A percentile compares a stretch with the other conserved stretches of the same genome.
Evolutionary conservation across 1,284 basidiomycete genomes (phyloP).

Genomic region (Pseudozyma pruni): DNA sequence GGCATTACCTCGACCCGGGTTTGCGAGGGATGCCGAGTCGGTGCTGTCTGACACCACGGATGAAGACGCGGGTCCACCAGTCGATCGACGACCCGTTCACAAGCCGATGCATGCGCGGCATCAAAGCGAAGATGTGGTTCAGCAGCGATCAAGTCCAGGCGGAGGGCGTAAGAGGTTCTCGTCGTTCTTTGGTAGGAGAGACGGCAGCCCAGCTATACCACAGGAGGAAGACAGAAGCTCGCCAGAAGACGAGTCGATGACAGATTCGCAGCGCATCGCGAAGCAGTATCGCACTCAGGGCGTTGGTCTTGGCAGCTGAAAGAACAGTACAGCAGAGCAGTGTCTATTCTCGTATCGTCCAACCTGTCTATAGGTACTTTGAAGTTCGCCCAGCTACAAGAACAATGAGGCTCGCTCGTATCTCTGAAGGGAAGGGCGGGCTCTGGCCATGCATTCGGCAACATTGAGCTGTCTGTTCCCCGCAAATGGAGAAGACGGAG

Average conservation of each 20-base stretch:
- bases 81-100: too few species aligned
- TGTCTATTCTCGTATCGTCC: too few species aligned
- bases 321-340: too few species aligned
- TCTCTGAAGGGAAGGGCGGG: not conserved
- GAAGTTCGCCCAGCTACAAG: too few species aligned
- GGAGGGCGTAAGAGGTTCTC: constrained; percentile 21
- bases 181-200: constrained; percentile 14
- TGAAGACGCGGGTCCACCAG: constrained; percentile 27
- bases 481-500: not conserved
- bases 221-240: not conserved
- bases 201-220: not conserved
- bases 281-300: constrained; percentile 25
- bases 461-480: too few species aligned
- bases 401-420: too few species aligned
- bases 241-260: constrained; percentile 2
- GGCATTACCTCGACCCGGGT: constrained; percentile 37
- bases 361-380: too few species aligned
- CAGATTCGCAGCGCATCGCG: constrained; percentile 27
- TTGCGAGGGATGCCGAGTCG: constrained; percentile 35
- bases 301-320: not conserved
- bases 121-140: not conserved
- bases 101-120: not conserved
- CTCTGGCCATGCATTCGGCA: too few species aligned
- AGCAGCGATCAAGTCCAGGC: not conserved
- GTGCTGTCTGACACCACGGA: constrained; percentile 43